Evolutionary conservation across 805 yeast species (phyloP).

Genomic region (Hanseniaspora taiwanica): DNA sequence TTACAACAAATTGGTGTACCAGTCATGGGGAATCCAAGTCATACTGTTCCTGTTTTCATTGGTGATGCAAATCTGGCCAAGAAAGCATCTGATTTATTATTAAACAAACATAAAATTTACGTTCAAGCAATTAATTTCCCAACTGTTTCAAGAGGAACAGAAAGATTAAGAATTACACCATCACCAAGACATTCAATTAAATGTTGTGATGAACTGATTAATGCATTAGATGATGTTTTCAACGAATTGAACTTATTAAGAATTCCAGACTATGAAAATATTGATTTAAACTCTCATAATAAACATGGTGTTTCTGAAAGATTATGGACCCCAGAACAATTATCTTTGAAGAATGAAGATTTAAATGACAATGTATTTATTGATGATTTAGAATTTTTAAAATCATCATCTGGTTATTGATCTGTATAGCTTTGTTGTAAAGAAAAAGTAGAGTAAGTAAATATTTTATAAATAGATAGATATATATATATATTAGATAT

Average conservation of each 20-base stretch:
- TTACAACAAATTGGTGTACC: constrained; percentile 71
- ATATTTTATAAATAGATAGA: too few species aligned
- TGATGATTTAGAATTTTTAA: constrained; percentile 50
- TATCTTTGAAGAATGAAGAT: constrained; percentile 46
- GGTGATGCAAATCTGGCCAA: constrained; percentile 93
- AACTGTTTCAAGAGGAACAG: constrained; percentile 91
- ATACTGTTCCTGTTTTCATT: constrained; percentile 87
- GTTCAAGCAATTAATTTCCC: constrained; percentile 99
- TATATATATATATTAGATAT: too few species aligned
- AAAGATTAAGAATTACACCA: constrained; percentile 95
- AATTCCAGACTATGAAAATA: constrained; percentile 58
- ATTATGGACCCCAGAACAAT: constrained; percentile 80
- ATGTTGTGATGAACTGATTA: constrained; percentile 60
- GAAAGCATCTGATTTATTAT: constrained; percentile 75
- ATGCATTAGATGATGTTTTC: constrained; percentile 73
- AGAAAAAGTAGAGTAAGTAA: too few species aligned
- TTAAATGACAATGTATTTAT: constrained; percentile 55
- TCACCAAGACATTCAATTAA: constrained; percentile 89
- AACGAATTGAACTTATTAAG: constrained; percentile 60
- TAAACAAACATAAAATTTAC: constrained; percentile 74
- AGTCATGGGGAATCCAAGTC: constrained; percentile 94
- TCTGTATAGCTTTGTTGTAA: too few species aligned
- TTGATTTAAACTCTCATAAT: constrained; percentile 10
- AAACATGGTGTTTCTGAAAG: constrained; percentile 34
- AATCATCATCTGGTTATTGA: constrained; percentile 53